Evolutionary conservation across 169 alveolate genomes (phyloP).

Genomic region (Plasmodium relictum): DNA sequence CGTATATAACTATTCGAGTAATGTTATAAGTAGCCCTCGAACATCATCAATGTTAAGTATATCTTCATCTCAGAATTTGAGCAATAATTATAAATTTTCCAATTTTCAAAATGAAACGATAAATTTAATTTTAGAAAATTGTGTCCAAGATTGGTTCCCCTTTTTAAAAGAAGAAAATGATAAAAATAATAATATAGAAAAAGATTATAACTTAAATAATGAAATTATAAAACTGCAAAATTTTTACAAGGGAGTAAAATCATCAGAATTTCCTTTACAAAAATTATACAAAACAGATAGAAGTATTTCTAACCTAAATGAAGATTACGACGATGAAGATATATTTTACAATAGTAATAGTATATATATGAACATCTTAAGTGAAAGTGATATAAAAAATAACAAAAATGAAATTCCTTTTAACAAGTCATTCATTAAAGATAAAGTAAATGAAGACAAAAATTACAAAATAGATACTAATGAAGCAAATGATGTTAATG

Average conservation of each 20-base stretch:
- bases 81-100: background rate
- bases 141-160: conserved; percentile 75
- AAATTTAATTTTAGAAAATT: conserved; percentile 36
- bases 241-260: conserved; percentile 60
- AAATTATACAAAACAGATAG: conserved; percentile 58
- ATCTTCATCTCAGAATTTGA: conserved; percentile 22
- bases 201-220: background rate
- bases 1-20: conserved; percentile 19
- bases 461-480: background rate
- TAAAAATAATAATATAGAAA: conserved; percentile 1
- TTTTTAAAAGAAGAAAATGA: conserved; percentile 54
- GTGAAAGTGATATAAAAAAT: conserved; percentile 18
- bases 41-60: conserved; percentile 17
- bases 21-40: conserved; percentile 1
- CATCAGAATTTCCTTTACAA: conserved; percentile 55
- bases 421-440: background rate
- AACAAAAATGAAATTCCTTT: background rate
- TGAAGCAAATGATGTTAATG: conserved; percentile 9
- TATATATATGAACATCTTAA: conserved; percentile 45
- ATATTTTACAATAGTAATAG: conserved; percentile 54
- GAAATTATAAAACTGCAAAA: conserved; percentile 34
- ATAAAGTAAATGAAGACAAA: background rate
- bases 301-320: conserved; percentile 46
- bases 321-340: conserved; percentile 58
- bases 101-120: conserved; percentile 42